Evolutionary conservation across 2,329 filamentous ascomycete genomes (phyloP), one percentile per base, ranked within the genome.

Genomic region (Elsinoe ampelina): DNA sequence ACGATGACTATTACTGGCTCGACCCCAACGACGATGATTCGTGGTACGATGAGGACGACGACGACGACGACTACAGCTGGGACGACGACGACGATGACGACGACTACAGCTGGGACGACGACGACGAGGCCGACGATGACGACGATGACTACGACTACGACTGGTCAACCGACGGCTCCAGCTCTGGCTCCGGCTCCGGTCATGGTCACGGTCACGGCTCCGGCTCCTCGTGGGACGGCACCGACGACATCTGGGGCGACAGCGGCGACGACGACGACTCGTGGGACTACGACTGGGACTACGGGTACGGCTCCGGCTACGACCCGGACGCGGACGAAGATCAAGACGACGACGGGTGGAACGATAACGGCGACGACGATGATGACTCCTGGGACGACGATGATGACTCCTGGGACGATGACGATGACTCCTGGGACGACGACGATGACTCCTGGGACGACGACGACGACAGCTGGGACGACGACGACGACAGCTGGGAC

Each of bases 201-300:
- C 41, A 45, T 17, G 15, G 41, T 45, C 41, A 45, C 41, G 19
- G 17, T 22, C 15, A 17, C 41, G 19, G 20, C 20, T 35, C 26
- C n/a, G 26, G 32, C 35, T 32, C 32, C 11, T 35, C 26, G 15
- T 52, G 32, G 34, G 34, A 39, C 20, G 48, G 48, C 26, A 12
- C 48, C 12, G 8, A 30, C 38, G 52, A 45, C 22, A 45, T 55
- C 36, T 55, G 52, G 52, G 52, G 52, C 36, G 22, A 41, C 38
- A 30, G 15, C n/a, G 7, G 26, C 20, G 34, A 39, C 35, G 34
- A 54, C 20, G 34, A 39, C 35, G 34, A 54, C 19, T 12, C 12
- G 6, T 13, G 48, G 26, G 19, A 42, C 35, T 54, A 15, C 26
- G 26, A 30, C 22, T 47, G 20, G 20, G 43, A 30, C 20, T 20